Conservation (phyloP, 2,329 filamentous ascomycete species). For the Scedosporium dehoogii region DNA sequence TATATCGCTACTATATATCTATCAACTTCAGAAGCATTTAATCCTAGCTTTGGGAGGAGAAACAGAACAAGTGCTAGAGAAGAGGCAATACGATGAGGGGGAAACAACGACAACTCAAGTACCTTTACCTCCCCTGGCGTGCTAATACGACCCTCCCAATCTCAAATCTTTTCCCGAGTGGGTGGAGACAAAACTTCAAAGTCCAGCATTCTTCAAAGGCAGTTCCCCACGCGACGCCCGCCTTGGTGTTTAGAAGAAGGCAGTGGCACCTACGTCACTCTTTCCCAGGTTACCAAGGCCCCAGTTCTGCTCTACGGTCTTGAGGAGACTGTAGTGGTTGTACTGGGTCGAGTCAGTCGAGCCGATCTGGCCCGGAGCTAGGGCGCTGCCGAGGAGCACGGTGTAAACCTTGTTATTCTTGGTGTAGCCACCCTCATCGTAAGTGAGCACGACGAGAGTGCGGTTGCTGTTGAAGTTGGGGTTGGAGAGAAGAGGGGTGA, state of each 20-base stretch:
- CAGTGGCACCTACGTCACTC: conserved; percentile 28
- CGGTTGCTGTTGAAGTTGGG: conserved; percentile 35
- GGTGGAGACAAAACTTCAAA: too few relatives aligned
- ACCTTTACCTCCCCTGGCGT: too few relatives aligned
- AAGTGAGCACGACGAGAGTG: conserved; percentile 47
- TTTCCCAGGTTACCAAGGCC: conserved; percentile 29
- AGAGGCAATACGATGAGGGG: too few relatives aligned
- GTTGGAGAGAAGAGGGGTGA: conserved; percentile 41
- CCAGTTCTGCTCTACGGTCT: conserved; percentile 32
- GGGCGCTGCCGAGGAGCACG: conserved; percentile 43
- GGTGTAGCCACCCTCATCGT: conserved; percentile 38
- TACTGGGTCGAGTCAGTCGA: conserved; percentile 41
- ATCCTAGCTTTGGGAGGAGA: too few relatives aligned
- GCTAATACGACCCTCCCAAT: too few relatives aligned
- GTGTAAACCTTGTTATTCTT: conserved; percentile 44
- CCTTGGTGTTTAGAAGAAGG: conserved; percentile 16
- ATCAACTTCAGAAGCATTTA: too few relatives aligned
- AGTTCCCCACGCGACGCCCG: too few relatives aligned
- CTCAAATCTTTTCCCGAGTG: too few relatives aligned
- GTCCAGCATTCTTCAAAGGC: too few relatives aligned
- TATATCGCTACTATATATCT: too few relatives aligned
- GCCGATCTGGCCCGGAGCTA: conserved; percentile 34
- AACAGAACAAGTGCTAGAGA: too few relatives aligned
- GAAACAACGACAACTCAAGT: too few relatives aligned
- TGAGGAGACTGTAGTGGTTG: conserved; percentile 32